Evolutionary conservation across 2,329 filamentous ascomycete species (phyloP).

Genomic region (Pseudohalonectria lignicola): DNA sequence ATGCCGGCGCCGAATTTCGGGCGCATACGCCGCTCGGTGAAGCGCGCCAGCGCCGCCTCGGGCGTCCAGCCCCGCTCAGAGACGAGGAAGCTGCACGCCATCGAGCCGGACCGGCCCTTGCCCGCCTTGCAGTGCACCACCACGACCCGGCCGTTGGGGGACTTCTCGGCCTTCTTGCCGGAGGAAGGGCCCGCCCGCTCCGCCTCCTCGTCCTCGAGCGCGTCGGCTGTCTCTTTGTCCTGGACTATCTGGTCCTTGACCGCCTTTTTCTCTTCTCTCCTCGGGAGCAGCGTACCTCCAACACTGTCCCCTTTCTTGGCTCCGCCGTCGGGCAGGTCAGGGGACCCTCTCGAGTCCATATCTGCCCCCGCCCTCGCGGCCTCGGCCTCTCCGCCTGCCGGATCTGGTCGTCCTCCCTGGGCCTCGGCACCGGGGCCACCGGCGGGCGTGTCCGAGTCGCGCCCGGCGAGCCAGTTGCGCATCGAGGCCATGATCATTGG

Average conservation of each 20-base stretch:
- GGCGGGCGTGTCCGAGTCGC: constrained; percentile 26
- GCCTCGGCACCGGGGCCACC: constrained; percentile 9
- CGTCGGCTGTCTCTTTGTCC: constrained; percentile 8
- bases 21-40: constrained; percentile 79
- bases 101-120: constrained; percentile 84
- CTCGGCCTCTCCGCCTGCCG: constrained; percentile 1
- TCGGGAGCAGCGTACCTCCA: no score
- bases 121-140: constrained; percentile 97
- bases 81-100: constrained; percentile 82
- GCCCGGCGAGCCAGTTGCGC: constrained; percentile 69
- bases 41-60: constrained; percentile 40
- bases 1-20: constrained; percentile 81
- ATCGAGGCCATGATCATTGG: constrained; percentile 86
- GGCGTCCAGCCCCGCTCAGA: constrained; percentile 60
- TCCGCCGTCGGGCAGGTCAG: neutral
- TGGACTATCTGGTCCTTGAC: no score
- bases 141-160: constrained; percentile 47
- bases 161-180: constrained; percentile 20
- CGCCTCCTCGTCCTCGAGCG: neutral
- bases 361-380: no score
- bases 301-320: no score
- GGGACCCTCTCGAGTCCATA: no score
- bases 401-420: no score
- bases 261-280: no score
- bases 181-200: neutral